Evolutionary conservation across 805 yeast species (phyloP), one percentile per base, ranked within the genome.

Genomic region (Barnettozyma salicaria): DNA sequence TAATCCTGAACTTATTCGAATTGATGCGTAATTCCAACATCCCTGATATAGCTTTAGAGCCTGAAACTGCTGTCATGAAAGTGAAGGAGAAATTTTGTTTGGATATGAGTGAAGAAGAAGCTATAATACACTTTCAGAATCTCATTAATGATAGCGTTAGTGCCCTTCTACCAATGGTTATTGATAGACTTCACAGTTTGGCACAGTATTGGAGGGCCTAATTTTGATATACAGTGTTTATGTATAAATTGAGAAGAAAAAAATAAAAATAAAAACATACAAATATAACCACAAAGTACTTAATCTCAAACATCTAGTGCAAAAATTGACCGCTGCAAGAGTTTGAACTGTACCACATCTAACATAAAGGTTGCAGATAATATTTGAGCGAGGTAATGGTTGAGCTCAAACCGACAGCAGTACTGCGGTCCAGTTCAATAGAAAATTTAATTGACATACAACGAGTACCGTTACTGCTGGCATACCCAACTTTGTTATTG

Each of bases 191-290:
- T 36, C 99, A 92, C 59, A 87, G 90, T 61, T 70, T 92, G 56
- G 97, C 99, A 0, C 99, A 92, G 56, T 92, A 92, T 56, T 94
- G 98, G 98, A 67, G 98, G 43, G 88, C 97, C 0, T 90, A 37
- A 39, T 11, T 3, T 20, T 7, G 12, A n/a, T 22, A 22, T 23
- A 16, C 18, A 11, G n/a, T 19, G 21, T 10, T 33, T n/a, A 21
- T 31, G 14, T 22, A 31, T 14, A 13, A 14, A 24, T 18, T 19
- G 7, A n/a, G n/a, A n/a, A n/a, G n/a, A n/a, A n/a, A n/a, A n/a
- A n/a, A n/a, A n/a, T n/a, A n/a, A n/a, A n/a, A n/a, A n/a, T n/a
- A 16, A 22, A 22, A 22, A 22, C 12, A 22, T 12, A 22, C 25
- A 12, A 12, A 22, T n/a, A n/a, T n/a, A n/a, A n/a, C n/a, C n/a